Base-by-base conservation (phyloP, 257 asterid species). In the Plantago elongata region DNA sequence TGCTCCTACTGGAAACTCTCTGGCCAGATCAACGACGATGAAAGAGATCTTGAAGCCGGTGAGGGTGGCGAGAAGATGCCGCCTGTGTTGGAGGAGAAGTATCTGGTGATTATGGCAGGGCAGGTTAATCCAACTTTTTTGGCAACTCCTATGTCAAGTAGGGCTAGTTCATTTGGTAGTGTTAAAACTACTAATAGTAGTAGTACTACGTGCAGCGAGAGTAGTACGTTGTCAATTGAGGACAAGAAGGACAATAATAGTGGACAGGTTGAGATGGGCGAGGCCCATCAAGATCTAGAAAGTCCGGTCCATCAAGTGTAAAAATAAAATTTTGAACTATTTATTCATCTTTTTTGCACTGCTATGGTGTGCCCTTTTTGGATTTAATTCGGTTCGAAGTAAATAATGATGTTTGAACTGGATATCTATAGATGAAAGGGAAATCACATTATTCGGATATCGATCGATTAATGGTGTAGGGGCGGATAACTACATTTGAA, bases 91-190 rank as follows among this genome's bases (percentile, higher is more conserved):
- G 92, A 85, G 49, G 94, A 91, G 81, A 88, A 89, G 75, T 34
- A 34, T 7, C 5, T 34, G 57, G 99, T 92, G 64, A 84, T 89
- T 73, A 83, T 89, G 97, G 89, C 97, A 2, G 99, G 99, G 1
- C 93, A 92, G 30, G 74, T 67, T 3, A 86, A 89, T 22, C 96
- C 99, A 2, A 92, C 99, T 17, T 89, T 67, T 69, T 51, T 92
- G 59, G 99, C 97, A 5, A 92, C 95, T 11, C 95, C 90, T 29
- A 76, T 84, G 80, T 79, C 83, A 11, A 82, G 90, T 29, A 51
- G 94, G 47, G 81, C 86, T 9, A 76, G 92, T 9, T 82, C 96
- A 49, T 88, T 88, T 59, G 87, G 97, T 0, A 84, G 87, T 14
- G 75, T 75, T 50, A 69, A 77, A 13, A 63, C n/a, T 2, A 48